A percentile compares a stretch with the other conserved stretches of the same genome.
Evolutionary conservation across 192 early-diverging fungal genomes (phyloP).

Genomic region (Dissophora ornata): DNA sequence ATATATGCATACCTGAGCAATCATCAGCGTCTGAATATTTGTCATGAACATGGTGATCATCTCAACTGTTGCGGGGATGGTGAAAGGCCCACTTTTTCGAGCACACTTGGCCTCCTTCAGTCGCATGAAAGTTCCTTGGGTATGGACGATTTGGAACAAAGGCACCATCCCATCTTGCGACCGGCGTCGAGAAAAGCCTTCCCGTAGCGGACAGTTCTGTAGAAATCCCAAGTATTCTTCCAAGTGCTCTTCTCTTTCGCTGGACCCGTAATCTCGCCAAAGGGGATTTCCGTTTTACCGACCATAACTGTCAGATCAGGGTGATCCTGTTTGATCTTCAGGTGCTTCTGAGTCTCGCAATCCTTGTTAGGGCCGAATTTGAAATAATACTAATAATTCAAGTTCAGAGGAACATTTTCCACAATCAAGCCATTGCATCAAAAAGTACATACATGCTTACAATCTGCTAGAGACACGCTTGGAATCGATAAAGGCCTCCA

Average conservation of each 20-base stretch:
- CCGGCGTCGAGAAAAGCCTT: constrained; percentile 28
- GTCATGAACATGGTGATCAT: neutral
- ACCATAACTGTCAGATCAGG: constrained; percentile 15
- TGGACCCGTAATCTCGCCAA: constrained; percentile 22
- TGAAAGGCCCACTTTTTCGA: neutral
- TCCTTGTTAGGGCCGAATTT: constrained; percentile 21
- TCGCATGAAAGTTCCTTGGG: constrained; percentile 20
- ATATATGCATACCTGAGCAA: constrained; percentile 2
- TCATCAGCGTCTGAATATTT: neutral
- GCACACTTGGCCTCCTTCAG: neutral
- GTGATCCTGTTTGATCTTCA: constrained; percentile 7
- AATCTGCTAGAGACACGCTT: constrained; percentile 19
- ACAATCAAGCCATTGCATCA: no score
- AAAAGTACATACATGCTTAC: constrained; percentile 12
- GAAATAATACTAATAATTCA: no score
- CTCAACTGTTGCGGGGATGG: neutral
- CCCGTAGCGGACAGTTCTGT: constrained; percentile 18
- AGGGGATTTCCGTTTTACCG: constrained; percentile 22
- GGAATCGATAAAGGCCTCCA: constrained; percentile 22
- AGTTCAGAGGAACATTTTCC: no score
- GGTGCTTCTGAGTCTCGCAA: constrained; percentile 12
- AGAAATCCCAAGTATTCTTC: constrained; percentile 29
- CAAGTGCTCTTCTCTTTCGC: constrained; percentile 17
- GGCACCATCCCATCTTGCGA: constrained; percentile 17
- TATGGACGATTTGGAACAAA: constrained; percentile 26